Evolutionary conservation across 1,284 basidiomycete species (phyloP), one percentile per base, ranked within the genome.

Genomic region (Rugosomyces carneus): DNA sequence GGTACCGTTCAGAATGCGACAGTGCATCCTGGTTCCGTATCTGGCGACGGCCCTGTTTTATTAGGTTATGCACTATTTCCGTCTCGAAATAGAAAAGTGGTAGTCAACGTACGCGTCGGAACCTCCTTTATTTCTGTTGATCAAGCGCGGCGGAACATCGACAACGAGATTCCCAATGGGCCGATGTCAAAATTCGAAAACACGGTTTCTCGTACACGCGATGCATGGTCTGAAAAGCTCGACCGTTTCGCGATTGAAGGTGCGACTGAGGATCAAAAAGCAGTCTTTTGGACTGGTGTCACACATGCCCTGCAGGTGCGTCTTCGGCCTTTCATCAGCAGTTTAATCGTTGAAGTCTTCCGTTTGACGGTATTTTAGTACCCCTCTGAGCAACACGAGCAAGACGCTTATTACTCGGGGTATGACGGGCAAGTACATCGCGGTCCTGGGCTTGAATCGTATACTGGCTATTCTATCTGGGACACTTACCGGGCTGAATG

Each of bases 401-500:
- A 75, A 36, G 76, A 74, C 2, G 63, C 58, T 18, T 92, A 92
- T 63, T 93, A 87, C 61, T 91, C 89, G 4, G 86, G 76, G 2
- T 88, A 88, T 50, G 81, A 85, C 45, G 75, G 83, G 42, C 53
- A 60, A 2, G 66, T 90, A 0, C 83, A 88, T 42, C 57, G 73
- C 15, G 81, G 85, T 8, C 55, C 64, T 10, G 56, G 52, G 7
- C 57, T 60, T 5, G 60, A 59, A 19, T 87, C 84, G 0, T 92
- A 91, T 58, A 85, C 81, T 0, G 89, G 87, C 0, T 92, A 90
- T 62, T 89, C 85, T 0, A 89, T 84, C 55, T 92, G 89, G 89
- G 89, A 92, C 57, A 89, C 81, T 0, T 91, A 78, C 65, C 80
- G 89, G 5, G 87, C 89, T 0, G 76, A 78, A 44, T 90, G 86